Base-by-base conservation (phyloP, 2,329 filamentous ascomycete genomes). In the Hymenoscyphus scutula region DNA sequence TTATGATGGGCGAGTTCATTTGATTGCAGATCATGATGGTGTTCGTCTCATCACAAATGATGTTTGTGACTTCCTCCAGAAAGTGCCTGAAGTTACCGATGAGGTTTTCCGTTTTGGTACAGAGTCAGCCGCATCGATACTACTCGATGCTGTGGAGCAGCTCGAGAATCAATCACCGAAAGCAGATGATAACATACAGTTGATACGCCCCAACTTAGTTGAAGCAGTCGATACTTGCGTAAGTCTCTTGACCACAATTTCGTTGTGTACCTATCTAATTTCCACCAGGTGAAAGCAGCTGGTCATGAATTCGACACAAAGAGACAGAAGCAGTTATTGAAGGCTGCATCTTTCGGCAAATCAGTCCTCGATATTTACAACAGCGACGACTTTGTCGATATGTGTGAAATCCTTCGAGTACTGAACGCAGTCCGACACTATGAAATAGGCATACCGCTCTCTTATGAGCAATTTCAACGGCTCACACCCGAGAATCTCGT, bases 381-480 rank as follows among this genome's bases (percentile, higher is more conserved):
- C 76, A 97, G 93, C 73, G 95, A 99, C 72, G 94, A 99, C 68
- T 99, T 98, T 76, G 95, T 99, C 60, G 94, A 98, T 66, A 98
- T 97, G 89, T 97, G 92, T 69, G 94, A 99, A 76, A 95, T 89
- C 0, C 79, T 99, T 17, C 89, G 95, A 17, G 93, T 99, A 0
- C 81, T 99, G 56, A 98, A 97, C 71, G 94, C 94, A 6, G 90
- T 94, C 13, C 88, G 95, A 58, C 96, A 90, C 75, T 98, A 95
- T 74, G 90, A 96, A 71, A 84, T 98, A 59, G 95, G 95, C 2
- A 80, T 99, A 25, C 92, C 94, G 0, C 76, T 99, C 4, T 96
- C 93, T 3, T 96, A 95, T 73, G 93, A 97, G 66, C 94, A 99
- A 75, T 98, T 95, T 74, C 85, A 95, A 67, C 89, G 92, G 5